Evolutionary conservation across 2,329 filamentous ascomycete genomes (phyloP), one percentile per base, ranked within the genome.

Genomic region (Nothophoma quercina): DNA sequence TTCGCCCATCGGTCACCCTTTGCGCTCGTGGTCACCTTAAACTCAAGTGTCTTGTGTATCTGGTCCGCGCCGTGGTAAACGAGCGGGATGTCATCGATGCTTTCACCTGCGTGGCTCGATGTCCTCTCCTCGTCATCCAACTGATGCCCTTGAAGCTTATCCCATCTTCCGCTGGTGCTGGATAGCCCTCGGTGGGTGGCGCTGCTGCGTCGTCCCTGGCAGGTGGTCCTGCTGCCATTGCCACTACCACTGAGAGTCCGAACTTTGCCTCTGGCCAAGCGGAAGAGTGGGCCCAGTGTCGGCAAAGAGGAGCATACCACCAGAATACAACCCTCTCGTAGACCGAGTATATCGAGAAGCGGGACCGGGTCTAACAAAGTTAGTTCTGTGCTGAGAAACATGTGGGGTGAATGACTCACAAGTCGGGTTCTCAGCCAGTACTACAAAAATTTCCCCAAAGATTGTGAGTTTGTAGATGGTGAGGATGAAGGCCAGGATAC

Each of bases 321-420:
- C 18, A 47, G 43, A 39, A 47, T 47, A 47, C 34, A 47, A 39
- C 34, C 43, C 43, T 47, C 43, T 47, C 43, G 33, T 32, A 47
- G 43, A 47, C 43, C 34, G 18, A 39, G 33, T 39, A 47, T 47
- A 39, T 47, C 34, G 10, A 39, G 43, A 39, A 47, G 43, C 25
- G 43, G 43, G 33, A 47, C 43, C 25, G 26, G 43, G 18, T 26
- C 43, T 47, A 39, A 47, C 34, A 18, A 39, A 39, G 18, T 47
- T 47, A 47, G 33, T 39, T 32, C 23, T 39, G 35, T 32, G 34
- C 34, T 39, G 18, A 46, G 33, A 30, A 46, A 38, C 25, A 38
- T 46, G 33, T 39, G n/a, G 43, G 35, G 16, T 39, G 25, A 18
- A 39, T 22, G 39, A 39, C 15, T 38, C 33, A 47, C 34, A 47